phyloP scores from a whole-genome alignment of 768 basidiomycete species.

The Suillus brevipes region DNA sequence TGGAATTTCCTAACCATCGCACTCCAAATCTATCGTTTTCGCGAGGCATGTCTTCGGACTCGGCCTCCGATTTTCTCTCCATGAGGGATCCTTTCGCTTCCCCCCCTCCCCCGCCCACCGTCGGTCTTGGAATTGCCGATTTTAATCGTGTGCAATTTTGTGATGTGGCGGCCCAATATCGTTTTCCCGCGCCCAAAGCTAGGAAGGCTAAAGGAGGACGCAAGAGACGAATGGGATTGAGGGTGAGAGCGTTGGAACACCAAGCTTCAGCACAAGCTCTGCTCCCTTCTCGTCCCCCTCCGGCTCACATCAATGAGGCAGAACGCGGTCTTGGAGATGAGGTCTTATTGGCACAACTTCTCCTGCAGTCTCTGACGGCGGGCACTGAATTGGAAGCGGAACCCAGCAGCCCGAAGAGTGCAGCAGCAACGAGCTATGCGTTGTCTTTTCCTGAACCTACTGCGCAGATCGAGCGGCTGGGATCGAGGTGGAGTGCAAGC shows the following conservation, averaged over 20 bases:
- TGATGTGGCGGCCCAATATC: constrained; percentile 30
- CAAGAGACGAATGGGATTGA: constrained; percentile 15
- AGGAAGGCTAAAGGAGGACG: constrained; percentile 23
- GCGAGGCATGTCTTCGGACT: constrained; percentile 24
- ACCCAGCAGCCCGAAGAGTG: not conserved
- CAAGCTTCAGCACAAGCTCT: constrained; percentile 30
- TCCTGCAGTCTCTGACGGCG: constrained; percentile 30
- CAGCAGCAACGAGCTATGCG: constrained; percentile 6
- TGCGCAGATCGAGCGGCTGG: constrained; percentile 19
- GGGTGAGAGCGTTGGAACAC: constrained; percentile 24
- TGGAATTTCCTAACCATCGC: constrained; percentile 3
- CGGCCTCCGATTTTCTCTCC: constrained; percentile 33
- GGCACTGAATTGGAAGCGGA: constrained; percentile 6
- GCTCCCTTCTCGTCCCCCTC: constrained; percentile 19
- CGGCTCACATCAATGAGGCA: constrained; percentile 13
- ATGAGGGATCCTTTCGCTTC: constrained; percentile 36
- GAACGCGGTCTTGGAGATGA: constrained; percentile 28
- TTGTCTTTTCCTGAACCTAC: constrained; percentile 17
- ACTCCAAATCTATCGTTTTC: constrained; percentile 22
- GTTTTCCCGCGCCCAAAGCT: constrained; percentile 34
- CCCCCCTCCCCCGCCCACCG: constrained; percentile 22
- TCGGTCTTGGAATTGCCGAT: constrained; percentile 27
- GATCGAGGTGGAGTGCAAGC: constrained; percentile 33
- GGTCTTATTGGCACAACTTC: constrained; percentile 29
- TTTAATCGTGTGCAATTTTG: constrained; percentile 25